Conservation (phyloP, 371 early-diverging fungal species). For the Rhizopus stolonifer region DNA sequence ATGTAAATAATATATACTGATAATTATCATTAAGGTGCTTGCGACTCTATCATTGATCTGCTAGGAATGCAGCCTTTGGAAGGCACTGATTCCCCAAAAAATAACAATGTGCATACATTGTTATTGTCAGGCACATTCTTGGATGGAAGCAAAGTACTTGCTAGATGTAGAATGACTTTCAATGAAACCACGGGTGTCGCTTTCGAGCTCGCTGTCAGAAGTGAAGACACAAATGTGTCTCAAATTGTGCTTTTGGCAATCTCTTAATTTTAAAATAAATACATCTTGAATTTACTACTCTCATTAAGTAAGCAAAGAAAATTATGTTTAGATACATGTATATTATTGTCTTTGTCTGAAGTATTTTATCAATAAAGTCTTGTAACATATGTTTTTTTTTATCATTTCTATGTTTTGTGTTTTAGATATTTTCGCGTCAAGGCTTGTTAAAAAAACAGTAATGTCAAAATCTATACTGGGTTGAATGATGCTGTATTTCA, state of each 20-base stretch:
- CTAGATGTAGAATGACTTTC: conserved; percentile 87
- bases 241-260: conserved; percentile 75
- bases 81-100: conserved; percentile 68
- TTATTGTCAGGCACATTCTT: conserved; percentile 84
- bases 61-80: conserved; percentile 87
- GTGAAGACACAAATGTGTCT: conserved; percentile 66
- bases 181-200: conserved; percentile 83
- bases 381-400: no score
- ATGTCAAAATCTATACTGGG: no score
- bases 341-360: no score
- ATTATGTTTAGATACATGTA: no score
- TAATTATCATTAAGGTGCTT: conserved; percentile 50
- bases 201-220: conserved; percentile 87
- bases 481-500: no score
- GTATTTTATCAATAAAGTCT: no score
- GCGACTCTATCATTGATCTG: conserved; percentile 66
- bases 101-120: conserved; percentile 83
- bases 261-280: no score
- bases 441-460: no score
- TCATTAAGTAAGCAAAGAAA: no score
- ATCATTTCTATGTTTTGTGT: no score
- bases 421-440: no score
- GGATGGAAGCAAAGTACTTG: conserved; percentile 73
- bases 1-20: neutral
- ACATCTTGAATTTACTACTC: no score